phyloP scores from a whole-genome alignment of 202 grass and related monocot species.

The Elaeis oleifera region DNA sequence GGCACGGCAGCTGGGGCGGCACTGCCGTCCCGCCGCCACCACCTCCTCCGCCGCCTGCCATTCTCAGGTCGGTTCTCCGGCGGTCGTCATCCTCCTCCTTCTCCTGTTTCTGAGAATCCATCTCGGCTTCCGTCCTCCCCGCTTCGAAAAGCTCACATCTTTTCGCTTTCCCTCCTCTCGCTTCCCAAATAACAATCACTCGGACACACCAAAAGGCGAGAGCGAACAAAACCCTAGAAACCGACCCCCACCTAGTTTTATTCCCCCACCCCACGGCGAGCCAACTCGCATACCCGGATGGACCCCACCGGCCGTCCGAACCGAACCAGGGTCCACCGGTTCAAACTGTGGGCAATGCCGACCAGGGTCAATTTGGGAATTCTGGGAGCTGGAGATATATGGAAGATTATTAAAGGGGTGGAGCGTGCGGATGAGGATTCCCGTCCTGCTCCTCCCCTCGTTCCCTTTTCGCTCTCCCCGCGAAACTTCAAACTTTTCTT shows the following conservation, averaged over 20 bases:
- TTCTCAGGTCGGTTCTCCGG: not conserved
- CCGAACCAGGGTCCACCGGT: no score
- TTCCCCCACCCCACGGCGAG: not conserved
- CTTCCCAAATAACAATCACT: not conserved
- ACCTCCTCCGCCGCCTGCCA: not conserved
- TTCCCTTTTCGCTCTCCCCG: not conserved
- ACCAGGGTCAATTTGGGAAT: no score
- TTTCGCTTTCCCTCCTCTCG: not conserved
- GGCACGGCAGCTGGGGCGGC: not conserved
- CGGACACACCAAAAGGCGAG: not conserved
- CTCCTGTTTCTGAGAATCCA: constrained; percentile 1
- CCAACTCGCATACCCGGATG: no score
- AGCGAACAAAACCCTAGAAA: not conserved
- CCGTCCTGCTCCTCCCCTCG: not conserved
- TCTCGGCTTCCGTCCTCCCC: not conserved
- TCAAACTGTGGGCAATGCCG: no score
- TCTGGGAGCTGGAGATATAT: no score
- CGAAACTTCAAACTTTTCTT: not conserved
- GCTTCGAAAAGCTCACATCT: constrained; percentile 6
- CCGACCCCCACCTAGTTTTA: not conserved
- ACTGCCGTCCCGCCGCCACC: not conserved
- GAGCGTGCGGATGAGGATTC: not conserved
- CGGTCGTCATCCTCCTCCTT: not conserved
- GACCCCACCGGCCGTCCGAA: no score
- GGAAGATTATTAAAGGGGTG: not conserved